phyloP scores from a whole-genome alignment of 2,329 filamentous ascomycete genomes.

The Trichophyton mentagrophytes region DNA sequence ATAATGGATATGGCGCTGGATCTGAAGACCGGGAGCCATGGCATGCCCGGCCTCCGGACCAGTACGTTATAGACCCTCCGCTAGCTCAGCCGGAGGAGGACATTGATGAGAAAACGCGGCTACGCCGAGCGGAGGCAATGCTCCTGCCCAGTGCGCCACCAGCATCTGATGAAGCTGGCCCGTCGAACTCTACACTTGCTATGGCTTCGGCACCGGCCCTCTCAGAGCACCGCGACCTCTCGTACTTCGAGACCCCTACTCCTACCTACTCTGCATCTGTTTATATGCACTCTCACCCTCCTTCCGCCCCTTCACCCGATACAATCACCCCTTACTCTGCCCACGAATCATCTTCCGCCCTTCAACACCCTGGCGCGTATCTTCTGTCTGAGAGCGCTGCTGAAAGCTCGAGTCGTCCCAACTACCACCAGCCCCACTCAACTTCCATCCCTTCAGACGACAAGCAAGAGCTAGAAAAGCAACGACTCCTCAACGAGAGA shows the following conservation, averaged over 20 bases:
- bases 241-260: conserved; percentile 2
- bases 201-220: conserved; percentile 34
- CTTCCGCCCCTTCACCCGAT: conserved; percentile 18
- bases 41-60: conserved; percentile 3
- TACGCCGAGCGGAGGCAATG: conserved; percentile 63
- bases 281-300: conserved; percentile 15
- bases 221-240: conserved; percentile 41
- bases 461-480: conserved; percentile 64
- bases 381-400: not conserved
- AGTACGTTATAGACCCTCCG: conserved; percentile 14
- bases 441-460: conserved; percentile 42
- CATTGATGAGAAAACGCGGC: conserved; percentile 68
- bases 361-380: conserved; percentile 6
- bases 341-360: conserved; percentile 4
- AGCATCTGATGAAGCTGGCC: conserved; percentile 31
- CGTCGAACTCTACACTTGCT: conserved; percentile 33
- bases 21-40: conserved; percentile 2
- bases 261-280: conserved; percentile 29
- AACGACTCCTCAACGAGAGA: conserved; percentile 49
- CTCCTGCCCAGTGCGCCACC: conserved; percentile 72
- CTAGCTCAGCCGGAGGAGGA: conserved; percentile 45
- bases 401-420: conserved; percentile 30
- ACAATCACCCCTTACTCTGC: conserved; percentile 17
- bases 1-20: conserved; percentile 1
- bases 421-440: not conserved